These are phyloP conservation scores for Gardenia jasminoides DNA, from an alignment of 257 asterid genomes.

Conservation along the genomic window DNA sequence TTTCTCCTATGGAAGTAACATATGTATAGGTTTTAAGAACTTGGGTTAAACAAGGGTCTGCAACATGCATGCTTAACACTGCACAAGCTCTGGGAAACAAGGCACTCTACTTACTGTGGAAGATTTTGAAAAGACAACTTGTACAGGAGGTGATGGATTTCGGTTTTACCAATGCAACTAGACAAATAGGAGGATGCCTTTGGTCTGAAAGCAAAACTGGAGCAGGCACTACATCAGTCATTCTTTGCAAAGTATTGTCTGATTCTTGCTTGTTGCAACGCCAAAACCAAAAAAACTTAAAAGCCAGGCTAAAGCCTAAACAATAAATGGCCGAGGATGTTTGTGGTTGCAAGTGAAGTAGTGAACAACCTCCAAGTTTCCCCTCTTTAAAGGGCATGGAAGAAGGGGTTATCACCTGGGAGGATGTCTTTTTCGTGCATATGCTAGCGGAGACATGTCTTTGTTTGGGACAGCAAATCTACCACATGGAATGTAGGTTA, in stretches of 20 bases:
- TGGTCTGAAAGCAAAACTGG: background rate
- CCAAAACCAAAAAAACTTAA: background rate
- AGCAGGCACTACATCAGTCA: background rate
- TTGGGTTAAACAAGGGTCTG: background rate
- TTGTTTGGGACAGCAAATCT: background rate
- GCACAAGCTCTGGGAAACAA: background rate
- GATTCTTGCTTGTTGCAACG: background rate
- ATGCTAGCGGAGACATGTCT: constrained; percentile 4
- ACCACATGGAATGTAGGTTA: background rate
- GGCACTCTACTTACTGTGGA: background rate
- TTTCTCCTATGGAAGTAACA: background rate
- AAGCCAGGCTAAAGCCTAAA: background rate
- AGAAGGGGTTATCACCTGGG: background rate
- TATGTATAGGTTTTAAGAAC: too few species aligned
- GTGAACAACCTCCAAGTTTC: background rate
- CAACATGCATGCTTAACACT: background rate
- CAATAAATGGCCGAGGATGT: constrained; percentile 8
- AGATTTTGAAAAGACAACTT: background rate
- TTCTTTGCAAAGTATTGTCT: background rate
- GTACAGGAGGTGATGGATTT: background rate
- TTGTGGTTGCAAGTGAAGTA: background rate
- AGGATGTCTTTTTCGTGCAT: background rate
- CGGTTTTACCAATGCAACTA: background rate
- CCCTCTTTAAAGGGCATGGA: constrained; percentile 14
- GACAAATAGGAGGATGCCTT: background rate